Evolutionary conservation across 1,139 yeast species (phyloP).

Genomic region (Saccharomycopsis phalli): DNA sequence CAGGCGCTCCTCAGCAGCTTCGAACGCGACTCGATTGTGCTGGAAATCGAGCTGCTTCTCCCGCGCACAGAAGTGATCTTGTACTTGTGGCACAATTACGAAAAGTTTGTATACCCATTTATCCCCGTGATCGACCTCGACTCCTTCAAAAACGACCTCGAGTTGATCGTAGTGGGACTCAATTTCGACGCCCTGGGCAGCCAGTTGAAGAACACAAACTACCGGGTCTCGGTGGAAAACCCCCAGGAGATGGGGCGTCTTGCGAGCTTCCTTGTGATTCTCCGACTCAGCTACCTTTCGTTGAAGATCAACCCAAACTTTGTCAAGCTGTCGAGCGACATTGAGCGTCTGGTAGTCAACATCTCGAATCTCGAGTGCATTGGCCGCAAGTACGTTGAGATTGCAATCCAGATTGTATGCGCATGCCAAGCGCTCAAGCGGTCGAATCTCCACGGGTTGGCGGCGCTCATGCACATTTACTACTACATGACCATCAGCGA

Average conservation of each 20-base stretch:
- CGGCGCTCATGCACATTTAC: background rate
- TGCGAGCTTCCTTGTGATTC: constrained; percentile 1
- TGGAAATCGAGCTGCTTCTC: constrained; percentile 7
- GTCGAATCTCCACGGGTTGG: background rate
- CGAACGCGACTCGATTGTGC: background rate
- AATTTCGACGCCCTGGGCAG: constrained; percentile 1
- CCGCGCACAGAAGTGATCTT: constrained; percentile 6
- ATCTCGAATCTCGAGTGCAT: background rate
- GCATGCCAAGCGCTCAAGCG: background rate
- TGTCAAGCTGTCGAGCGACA: background rate
- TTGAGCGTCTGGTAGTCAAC: constrained; percentile 1
- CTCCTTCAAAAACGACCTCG: constrained; percentile 11
- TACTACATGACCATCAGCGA: background rate
- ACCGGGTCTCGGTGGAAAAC: background rate
- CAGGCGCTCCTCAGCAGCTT: background rate
- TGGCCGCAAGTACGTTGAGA: background rate
- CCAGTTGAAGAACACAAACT: background rate
- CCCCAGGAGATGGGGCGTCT: background rate
- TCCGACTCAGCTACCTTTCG: constrained; percentile 3
- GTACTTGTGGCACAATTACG: constrained; percentile 12
- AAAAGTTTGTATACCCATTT: constrained; percentile 15
- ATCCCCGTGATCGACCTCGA: constrained; percentile 11
- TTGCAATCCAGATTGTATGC: background rate
- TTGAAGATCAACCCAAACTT: constrained; percentile 3
- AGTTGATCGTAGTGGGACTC: constrained; percentile 9